Base-by-base conservation (phyloP, 78 protist genomes). In the Tieghemostelium lacteum region DNA sequence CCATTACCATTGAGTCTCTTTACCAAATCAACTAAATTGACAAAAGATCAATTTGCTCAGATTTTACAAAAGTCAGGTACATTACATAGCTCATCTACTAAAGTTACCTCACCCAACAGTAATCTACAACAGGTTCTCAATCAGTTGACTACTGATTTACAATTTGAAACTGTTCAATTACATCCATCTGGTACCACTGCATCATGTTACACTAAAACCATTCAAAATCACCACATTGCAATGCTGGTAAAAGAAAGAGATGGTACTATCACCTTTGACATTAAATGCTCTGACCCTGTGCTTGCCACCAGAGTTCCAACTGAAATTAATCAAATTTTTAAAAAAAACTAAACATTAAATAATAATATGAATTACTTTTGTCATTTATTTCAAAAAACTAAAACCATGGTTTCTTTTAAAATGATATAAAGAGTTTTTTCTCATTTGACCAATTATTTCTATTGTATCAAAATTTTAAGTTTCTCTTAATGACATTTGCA, bases 41-140 rank as follows among this genome's bases (percentile, higher is more conserved):
- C 91, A 31, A 83, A 83, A 34, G 91, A 83, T 28, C 66, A 83
- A 52, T 83, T 83, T 69, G 91, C 91, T 4, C 78, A 83, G 28
- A 83, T 83, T 36, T 73, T 83, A 24, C 91, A 83, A 69, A 75
- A 75, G 62, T 77, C 87, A 17, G 87, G 69, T 52, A 33, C 31
- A 14, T n/a, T 69, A 19, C 28, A 29, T 45, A 16, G 61, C 28
- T 34, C 39, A 33, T 31, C 67, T 36, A 36, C 28, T 31, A 45
- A 45, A 45, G 52, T 45, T 45, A 45, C 52, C 6, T 14, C 52
- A 45, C 52, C 52, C 6, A 10, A 6, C 6, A 20, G 17, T 4
- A 60, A 55, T 19, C 31, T 60, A 29, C 71, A 61, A 58, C 10
- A n/a, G 14, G 49, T 62, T 17, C 55, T 69, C 22, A 54, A 66